phyloP scores from a whole-genome alignment of 2,329 filamentous ascomycete genomes.

The Biscogniauxia mediterranea region DNA sequence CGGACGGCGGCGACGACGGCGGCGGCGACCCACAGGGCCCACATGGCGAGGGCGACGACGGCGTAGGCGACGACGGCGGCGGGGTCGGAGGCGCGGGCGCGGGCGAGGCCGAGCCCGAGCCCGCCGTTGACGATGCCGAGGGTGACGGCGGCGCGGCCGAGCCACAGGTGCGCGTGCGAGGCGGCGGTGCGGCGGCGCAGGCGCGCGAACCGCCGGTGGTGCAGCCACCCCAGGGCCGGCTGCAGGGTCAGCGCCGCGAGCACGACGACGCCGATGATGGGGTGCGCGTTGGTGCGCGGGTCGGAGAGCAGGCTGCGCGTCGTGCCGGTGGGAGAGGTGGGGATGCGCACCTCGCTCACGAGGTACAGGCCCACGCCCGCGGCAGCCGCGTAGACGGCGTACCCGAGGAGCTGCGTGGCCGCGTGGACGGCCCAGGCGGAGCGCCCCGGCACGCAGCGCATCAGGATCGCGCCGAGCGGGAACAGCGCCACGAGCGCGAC shows the following conservation, averaged over 20 bases:
- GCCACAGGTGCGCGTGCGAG: slow-evolving; percentile 43
- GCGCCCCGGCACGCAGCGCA: slow-evolving; percentile 38
- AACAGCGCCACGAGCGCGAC: slow-evolving; percentile 43
- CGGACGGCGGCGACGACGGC: slow-evolving; percentile 33
- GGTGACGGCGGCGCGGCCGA: slow-evolving; percentile 39
- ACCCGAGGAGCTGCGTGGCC: slow-evolving; percentile 37
- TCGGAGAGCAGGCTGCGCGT: slow-evolving; percentile 30
- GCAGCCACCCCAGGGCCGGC: slow-evolving; percentile 41
- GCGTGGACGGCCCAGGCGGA: slow-evolving; percentile 40
- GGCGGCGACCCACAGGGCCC: slow-evolving; percentile 37
- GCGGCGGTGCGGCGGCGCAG: slow-evolving; percentile 38
- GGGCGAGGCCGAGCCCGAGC: slow-evolving; percentile 40
- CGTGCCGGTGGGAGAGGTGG: slow-evolving; percentile 6
- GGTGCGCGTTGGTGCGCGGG: slow-evolving; percentile 39
- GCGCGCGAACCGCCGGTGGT: slow-evolving; percentile 41
- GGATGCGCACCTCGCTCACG: slow-evolving; percentile 32
- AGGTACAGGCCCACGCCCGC: slow-evolving; percentile 44
- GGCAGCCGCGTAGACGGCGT: slow-evolving; percentile 37
- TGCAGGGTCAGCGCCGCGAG: slow-evolving; percentile 40
- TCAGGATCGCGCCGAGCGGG: slow-evolving; percentile 42
- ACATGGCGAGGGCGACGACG: slow-evolving; percentile 38
- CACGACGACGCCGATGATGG: slow-evolving; percentile 45
- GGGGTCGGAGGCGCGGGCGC: slow-evolving; percentile 15
- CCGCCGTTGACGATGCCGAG: slow-evolving; percentile 47
- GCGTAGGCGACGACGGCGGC: slow-evolving; percentile 36